Percentiles rank a stretch among this genome's conserved stretches.
phyloP scores from a whole-genome alignment of 768 basidiomycete genomes.

The Boletus sp. region DNA sequence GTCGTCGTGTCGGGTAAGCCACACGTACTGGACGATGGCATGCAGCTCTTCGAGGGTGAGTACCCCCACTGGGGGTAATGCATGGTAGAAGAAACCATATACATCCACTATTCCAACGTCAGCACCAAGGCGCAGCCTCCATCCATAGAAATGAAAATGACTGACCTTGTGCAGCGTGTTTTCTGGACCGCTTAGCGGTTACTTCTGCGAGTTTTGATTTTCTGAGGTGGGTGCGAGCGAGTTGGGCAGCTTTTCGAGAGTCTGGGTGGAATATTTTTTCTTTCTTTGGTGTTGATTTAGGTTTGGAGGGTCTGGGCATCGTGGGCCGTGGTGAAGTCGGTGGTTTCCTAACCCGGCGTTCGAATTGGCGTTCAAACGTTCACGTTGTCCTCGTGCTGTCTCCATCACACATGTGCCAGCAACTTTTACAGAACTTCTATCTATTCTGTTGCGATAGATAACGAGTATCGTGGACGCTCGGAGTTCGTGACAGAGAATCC shows the following conservation, averaged over 20 bases:
- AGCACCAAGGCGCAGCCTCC: neutral
- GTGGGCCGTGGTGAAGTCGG: neutral
- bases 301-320: conserved; percentile 7
- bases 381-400: neutral
- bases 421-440: too few relatives aligned
- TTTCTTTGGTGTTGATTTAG: conserved; percentile 44
- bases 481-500: too few relatives aligned
- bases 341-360: neutral
- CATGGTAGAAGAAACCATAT: conserved; percentile 73
- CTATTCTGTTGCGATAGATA: too few relatives aligned
- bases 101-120: conserved; percentile 49
- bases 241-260: conserved; percentile 79
- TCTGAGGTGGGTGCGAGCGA: conserved; percentile 62
- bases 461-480: too few relatives aligned
- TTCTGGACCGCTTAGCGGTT: conserved; percentile 53
- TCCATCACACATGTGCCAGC: neutral
- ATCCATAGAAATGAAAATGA: neutral
- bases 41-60: conserved; percentile 68
- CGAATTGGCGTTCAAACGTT: neutral
- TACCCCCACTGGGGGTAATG: conserved; percentile 55
- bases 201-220: conserved; percentile 63
- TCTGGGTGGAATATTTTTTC: conserved; percentile 82
- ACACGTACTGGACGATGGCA: conserved; percentile 56
- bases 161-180: conserved; percentile 51
- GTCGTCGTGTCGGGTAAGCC: conserved; percentile 69